Conservation (phyloP, 805 yeast species). For the Monosporozyma yasuniensis region DNA sequence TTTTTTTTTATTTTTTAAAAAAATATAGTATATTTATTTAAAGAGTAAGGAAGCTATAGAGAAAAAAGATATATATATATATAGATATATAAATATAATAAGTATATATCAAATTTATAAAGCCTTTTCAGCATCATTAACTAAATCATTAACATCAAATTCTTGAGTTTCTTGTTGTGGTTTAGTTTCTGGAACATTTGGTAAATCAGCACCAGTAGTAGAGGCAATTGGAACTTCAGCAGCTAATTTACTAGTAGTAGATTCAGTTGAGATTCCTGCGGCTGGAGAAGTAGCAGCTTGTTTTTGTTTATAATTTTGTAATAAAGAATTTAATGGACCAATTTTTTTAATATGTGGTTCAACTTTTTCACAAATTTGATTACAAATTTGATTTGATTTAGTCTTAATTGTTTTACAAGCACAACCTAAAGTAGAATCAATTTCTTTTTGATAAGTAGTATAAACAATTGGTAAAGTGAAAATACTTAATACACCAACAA, state of each 20-base stretch:
- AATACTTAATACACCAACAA: slow-evolving; percentile 47
- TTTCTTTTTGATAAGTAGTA: slow-evolving; percentile 63
- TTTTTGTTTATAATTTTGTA: slow-evolving; percentile 27
- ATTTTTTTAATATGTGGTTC: slow-evolving; percentile 51
- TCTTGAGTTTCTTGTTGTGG: slow-evolving; percentile 18
- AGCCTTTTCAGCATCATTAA: slow-evolving; percentile 7
- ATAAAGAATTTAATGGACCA: slow-evolving; percentile 57
- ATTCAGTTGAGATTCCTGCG: slow-evolving; percentile 14
- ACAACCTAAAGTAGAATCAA: slow-evolving; percentile 53
- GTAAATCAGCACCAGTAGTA: slow-evolving; percentile 31
- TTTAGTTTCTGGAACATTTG: slow-evolving; percentile 31
- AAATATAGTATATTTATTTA: too few relatives aligned
- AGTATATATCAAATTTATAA: background rate
- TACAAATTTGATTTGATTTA: slow-evolving; percentile 38
- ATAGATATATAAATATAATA: too few relatives aligned
- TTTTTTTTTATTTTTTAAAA: too few relatives aligned
- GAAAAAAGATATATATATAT: background rate
- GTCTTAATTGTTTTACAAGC: slow-evolving; percentile 40
- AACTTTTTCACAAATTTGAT: slow-evolving; percentile 46
- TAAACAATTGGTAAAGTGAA: slow-evolving; percentile 75
- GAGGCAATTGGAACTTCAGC: slow-evolving; percentile 20
- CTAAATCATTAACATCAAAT: slow-evolving; percentile 17
- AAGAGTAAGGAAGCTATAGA: background rate
- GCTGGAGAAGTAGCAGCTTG: slow-evolving; percentile 37
- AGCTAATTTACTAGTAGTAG: slow-evolving; percentile 21